These are phyloP conservation scores for Ogataea hybrid DNA, from an alignment of 1,139 yeast genomes.

Conservation along the genomic window DNA sequence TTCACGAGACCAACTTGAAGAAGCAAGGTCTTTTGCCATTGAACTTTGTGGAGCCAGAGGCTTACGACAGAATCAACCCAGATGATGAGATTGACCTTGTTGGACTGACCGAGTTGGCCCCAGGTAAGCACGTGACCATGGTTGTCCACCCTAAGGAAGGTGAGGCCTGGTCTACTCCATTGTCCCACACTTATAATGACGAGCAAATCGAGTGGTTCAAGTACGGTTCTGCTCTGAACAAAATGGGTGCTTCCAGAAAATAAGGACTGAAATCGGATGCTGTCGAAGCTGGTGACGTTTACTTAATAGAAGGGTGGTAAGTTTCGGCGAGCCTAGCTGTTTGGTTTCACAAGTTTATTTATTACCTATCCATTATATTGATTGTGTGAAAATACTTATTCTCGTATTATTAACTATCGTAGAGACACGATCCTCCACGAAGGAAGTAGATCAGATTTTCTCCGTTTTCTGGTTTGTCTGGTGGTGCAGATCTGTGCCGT, in stretches of 20 bases:
- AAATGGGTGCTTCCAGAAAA: slow-evolving; percentile 66
- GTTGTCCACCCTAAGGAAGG: slow-evolving; percentile 92
- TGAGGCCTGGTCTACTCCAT: slow-evolving; percentile 79
- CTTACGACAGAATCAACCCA: slow-evolving; percentile 91
- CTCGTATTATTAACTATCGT: slow-evolving; percentile 38
- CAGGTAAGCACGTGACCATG: slow-evolving; percentile 86
- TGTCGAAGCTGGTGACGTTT: slow-evolving; percentile 5
- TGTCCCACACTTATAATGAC: slow-evolving; percentile 90
- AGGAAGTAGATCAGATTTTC: slow-evolving; percentile 23
- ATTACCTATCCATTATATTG: slow-evolving; percentile 9
- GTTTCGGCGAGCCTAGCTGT: slow-evolving; percentile 1
- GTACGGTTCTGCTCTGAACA: slow-evolving; percentile 98
- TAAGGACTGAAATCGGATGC: slow-evolving; percentile 8
- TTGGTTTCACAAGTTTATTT: slow-evolving; percentile 6
- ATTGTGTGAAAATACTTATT: slow-evolving; percentile 33
- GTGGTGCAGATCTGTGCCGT: slow-evolving; percentile 13
- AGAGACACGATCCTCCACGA: slow-evolving; percentile 15
- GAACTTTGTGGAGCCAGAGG: slow-evolving; percentile 84
- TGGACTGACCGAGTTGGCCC: slow-evolving; percentile 84
- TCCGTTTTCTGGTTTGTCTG: slow-evolving; percentile 15
- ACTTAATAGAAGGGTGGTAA: slow-evolving; percentile 16
- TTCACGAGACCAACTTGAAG: slow-evolving; percentile 91
- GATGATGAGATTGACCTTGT: slow-evolving; percentile 85
- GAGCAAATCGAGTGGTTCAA: slow-evolving; percentile 99
- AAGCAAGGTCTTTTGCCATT: slow-evolving; percentile 98